Percentiles rank a stretch among this genome's conserved stretches.
phyloP scores from a whole-genome alignment of 495 filamentous ascomycete species.

The Aspergillus conjunctus region DNA sequence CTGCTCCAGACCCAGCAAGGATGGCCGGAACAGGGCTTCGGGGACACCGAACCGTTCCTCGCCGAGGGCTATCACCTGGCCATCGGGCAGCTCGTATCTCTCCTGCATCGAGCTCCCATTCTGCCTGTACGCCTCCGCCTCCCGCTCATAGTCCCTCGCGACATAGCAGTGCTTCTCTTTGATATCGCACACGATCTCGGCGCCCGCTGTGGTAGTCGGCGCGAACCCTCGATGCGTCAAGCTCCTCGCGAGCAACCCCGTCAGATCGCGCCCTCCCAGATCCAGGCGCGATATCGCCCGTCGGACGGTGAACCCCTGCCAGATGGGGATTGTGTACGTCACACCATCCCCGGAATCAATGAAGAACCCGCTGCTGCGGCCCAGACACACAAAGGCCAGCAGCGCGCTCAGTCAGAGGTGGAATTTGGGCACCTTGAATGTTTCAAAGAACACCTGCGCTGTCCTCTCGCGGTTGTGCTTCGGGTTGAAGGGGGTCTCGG shows the following conservation, averaged over 20 bases:
- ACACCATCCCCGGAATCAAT: slow-evolving; percentile 99
- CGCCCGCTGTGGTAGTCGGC: slow-evolving; percentile 99
- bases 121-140: no score
- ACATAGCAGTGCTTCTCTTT: slow-evolving; percentile 99
- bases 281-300: slow-evolving; percentile 99
- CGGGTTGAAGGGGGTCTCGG: slow-evolving; percentile 98
- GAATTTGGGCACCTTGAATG: slow-evolving; percentile 99
- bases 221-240: slow-evolving; percentile 96
- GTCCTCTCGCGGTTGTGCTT: slow-evolving; percentile 99
- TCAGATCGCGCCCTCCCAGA: slow-evolving; percentile 99
- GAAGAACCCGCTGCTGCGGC: slow-evolving; percentile 99
- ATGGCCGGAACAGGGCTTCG: slow-evolving; percentile 98
- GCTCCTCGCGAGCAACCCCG: slow-evolving; percentile 99
- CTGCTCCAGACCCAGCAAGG: slow-evolving; percentile 93
- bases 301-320: slow-evolving; percentile 98
- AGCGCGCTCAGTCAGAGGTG: slow-evolving; percentile 99
- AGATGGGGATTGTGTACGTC: slow-evolving; percentile 99
- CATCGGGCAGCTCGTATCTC: slow-evolving; percentile 99
- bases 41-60: slow-evolving; percentile 99
- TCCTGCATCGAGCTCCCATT: no score
- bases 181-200: slow-evolving; percentile 99
- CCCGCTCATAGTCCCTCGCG: slow-evolving; percentile 98
- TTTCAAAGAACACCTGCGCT: slow-evolving; percentile 99
- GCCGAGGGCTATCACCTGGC: slow-evolving; percentile 99
- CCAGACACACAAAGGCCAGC: slow-evolving; percentile 98